Evolutionary conservation across 192 early-diverging fungal genomes (phyloP).

Genomic region (Backusella sp.): DNA sequence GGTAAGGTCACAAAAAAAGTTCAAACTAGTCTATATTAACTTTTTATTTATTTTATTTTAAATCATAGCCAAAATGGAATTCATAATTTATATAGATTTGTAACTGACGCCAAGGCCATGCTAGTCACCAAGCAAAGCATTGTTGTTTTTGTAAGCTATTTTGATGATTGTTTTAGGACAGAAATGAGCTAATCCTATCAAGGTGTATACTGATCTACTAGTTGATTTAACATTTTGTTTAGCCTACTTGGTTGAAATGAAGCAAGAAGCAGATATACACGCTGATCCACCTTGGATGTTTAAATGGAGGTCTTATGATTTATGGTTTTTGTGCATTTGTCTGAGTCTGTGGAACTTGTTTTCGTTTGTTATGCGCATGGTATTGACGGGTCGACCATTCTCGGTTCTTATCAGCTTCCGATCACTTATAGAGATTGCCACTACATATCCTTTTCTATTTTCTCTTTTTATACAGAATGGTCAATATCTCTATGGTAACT

Average conservation of each 20-base stretch:
- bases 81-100: neutral
- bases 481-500: constrained; percentile 41
- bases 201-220: constrained; percentile 52
- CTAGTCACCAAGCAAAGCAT: constrained; percentile 16
- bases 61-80: neutral
- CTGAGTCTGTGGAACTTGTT: constrained; percentile 26
- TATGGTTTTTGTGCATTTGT: constrained; percentile 32
- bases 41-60: neutral
- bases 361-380: constrained; percentile 25
- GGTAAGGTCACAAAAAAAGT: neutral
- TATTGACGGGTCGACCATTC: constrained; percentile 12
- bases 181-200: neutral
- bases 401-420: constrained; percentile 42
- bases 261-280: constrained; percentile 28
- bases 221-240: constrained; percentile 54
- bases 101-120: neutral
- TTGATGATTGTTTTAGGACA: neutral
- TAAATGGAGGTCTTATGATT: constrained; percentile 36
- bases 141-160: constrained; percentile 25
- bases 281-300: constrained; percentile 49
- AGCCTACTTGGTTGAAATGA: constrained; percentile 55
- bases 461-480: constrained; percentile 37
- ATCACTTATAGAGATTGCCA: constrained; percentile 44
- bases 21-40: neutral
- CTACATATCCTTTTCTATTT: constrained; percentile 54